A percentile compares a stretch with the other conserved stretches of the same genome.
These are phyloP conservation scores for Ceratopteris richardii DNA, from an alignment of 75 land plant genomes.

Conservation along the genomic window DNA sequence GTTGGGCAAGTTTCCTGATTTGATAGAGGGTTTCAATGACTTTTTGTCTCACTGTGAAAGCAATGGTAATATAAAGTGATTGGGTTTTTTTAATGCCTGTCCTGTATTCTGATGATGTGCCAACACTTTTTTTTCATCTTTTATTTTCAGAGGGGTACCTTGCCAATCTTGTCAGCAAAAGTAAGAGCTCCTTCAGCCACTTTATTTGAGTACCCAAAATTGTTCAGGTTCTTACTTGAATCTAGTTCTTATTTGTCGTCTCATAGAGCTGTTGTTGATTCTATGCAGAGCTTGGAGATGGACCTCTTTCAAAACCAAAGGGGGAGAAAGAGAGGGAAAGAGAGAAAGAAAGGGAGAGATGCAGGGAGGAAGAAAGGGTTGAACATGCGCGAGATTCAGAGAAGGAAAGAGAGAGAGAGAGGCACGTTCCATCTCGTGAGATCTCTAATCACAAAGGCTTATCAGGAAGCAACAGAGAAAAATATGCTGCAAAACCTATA, in stretches of 20 bases:
- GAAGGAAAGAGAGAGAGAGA: slow-evolving; percentile 55
- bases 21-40: slow-evolving; percentile 82
- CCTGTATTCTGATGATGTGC: too few relatives aligned
- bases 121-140: slow-evolving; percentile 3
- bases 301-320: slow-evolving; percentile 33
- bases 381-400: slow-evolving; percentile 42
- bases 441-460: too few relatives aligned
- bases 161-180: slow-evolving; percentile 57
- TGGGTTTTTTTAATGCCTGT: too few relatives aligned
- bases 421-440: slow-evolving; percentile 9
- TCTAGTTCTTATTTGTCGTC: too few relatives aligned
- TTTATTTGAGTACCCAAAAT: too few relatives aligned
- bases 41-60: slow-evolving; percentile 74
- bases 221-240: too few relatives aligned
- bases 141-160: slow-evolving; percentile 51
- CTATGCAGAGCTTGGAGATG: slow-evolving; percentile 40
- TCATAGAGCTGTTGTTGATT: too few relatives aligned
- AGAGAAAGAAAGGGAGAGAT: slow-evolving; percentile 39
- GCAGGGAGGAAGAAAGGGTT: slow-evolving; percentile 40
- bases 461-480: slow-evolving; percentile 67
- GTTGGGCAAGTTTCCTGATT: slow-evolving; percentile 75
- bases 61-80: slow-evolving; percentile 44
- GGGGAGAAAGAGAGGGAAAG: slow-evolving; percentile 37
- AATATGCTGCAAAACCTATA: slow-evolving; percentile 67
- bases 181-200: too few relatives aligned